A percentile compares a stretch with the other conserved stretches of the same genome.
phyloP scores from a whole-genome alignment of 2,329 filamentous ascomycete genomes.

The Nemania diffusa region DNA sequence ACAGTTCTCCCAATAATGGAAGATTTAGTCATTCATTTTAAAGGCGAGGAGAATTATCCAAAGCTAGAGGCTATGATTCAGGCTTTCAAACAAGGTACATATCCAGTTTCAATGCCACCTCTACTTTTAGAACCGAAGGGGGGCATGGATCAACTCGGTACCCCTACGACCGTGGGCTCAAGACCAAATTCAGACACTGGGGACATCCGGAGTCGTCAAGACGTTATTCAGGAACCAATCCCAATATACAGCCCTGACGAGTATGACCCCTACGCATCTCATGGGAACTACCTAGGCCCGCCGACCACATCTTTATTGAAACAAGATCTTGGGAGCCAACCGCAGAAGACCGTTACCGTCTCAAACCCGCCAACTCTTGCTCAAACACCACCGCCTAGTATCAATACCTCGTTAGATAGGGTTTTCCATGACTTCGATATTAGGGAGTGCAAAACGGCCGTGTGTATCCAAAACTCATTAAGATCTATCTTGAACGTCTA shows the following conservation, averaged over 20 bases:
- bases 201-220: constrained; percentile 23
- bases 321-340: constrained; percentile 17
- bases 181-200: constrained; percentile 15
- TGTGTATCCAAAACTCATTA: constrained; percentile 67
- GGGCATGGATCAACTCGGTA: constrained; percentile 17
- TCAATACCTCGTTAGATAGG: constrained; percentile 42
- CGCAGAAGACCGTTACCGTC: constrained; percentile 24
- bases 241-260: constrained; percentile 50
- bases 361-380: constrained; percentile 56
- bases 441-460: constrained; percentile 57
- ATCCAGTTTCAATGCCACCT: constrained; percentile 45
- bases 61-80: constrained; percentile 60
- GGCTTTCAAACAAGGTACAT: constrained; percentile 56
- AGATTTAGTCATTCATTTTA: constrained; percentile 67
- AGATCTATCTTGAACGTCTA: constrained; percentile 62
- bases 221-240: constrained; percentile 28
- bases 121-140: constrained; percentile 32
- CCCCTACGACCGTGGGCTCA: constrained; percentile 11
- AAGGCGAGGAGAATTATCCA: constrained; percentile 54
- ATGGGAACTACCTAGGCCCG: constrained; percentile 38
- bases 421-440: constrained; percentile 60
- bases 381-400: constrained; percentile 52
- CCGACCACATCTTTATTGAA: constrained; percentile 24
- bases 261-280: constrained; percentile 59
- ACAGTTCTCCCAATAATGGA: constrained; percentile 64